A percentile compares a stretch with the other conserved stretches of the same genome.
phyloP scores from a whole-genome alignment of 1,284 basidiomycete genomes.

The Irpex sp. region DNA sequence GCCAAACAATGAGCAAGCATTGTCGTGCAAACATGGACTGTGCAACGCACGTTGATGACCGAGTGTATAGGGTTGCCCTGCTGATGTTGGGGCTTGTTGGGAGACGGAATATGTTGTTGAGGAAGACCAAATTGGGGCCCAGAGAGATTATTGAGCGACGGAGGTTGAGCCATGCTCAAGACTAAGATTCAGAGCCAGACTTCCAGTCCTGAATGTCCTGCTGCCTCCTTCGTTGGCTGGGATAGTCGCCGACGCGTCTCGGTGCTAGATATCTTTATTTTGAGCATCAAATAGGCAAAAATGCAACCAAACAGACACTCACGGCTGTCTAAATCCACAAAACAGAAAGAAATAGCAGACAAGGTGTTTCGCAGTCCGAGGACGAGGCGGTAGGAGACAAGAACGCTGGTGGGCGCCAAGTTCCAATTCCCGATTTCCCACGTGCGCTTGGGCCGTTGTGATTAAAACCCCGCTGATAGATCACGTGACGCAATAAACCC shows the following conservation, averaged over 20 bases:
- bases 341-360: too few species aligned
- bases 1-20: background rate
- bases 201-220: background rate
- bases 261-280: too few species aligned
- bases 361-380: too few species aligned
- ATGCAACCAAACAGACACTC: too few species aligned
- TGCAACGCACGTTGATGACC: constrained; percentile 2
- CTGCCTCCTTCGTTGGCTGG: too few species aligned
- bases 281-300: too few species aligned
- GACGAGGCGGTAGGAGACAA: too few species aligned
- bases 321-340: too few species aligned
- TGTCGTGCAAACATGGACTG: background rate
- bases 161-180: background rate
- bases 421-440: too few species aligned
- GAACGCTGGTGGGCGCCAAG: too few species aligned
- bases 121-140: background rate
- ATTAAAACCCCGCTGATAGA: background rate
- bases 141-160: background rate
- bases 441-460: background rate
- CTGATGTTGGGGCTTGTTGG: background rate
- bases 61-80: constrained; percentile 8
- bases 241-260: too few species aligned
- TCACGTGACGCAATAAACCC: background rate
- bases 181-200: background rate
- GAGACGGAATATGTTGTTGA: background rate